These are phyloP conservation scores for Olyra latifolia DNA, from an alignment of 176 grass and related monocot species.

Conservation along the genomic window DNA sequence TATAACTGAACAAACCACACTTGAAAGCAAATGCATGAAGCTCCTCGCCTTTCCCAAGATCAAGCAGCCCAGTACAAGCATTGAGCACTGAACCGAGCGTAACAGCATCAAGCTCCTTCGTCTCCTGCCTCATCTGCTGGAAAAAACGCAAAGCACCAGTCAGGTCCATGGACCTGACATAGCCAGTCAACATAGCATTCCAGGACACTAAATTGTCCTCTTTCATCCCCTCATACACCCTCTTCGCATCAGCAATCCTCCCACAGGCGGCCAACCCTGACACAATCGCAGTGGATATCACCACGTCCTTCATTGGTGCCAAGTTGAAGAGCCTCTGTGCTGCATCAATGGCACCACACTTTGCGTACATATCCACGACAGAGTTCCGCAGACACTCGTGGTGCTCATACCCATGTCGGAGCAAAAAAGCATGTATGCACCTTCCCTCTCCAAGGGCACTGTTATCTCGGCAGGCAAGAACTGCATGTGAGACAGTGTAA, in stretches of 20 bases:
- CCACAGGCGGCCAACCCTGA: conserved; percentile 66
- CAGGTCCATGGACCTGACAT: conserved; percentile 54
- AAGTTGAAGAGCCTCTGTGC: conserved; percentile 63
- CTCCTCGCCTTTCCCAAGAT: conserved; percentile 71
- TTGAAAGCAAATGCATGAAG: conserved; percentile 62
- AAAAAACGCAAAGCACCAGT: conserved; percentile 76
- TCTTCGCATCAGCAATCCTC: conserved; percentile 70
- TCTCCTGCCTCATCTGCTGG: conserved; percentile 61
- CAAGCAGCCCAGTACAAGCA: conserved; percentile 62
- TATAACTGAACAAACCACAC: conserved; percentile 33
- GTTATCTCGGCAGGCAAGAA: conserved; percentile 70
- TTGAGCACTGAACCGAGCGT: conserved; percentile 63
- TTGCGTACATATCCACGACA: conserved; percentile 74
- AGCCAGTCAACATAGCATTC: conserved; percentile 86
- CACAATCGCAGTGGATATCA: conserved; percentile 76
- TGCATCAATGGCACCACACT: conserved; percentile 68
- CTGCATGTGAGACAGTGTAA: conserved; percentile 71
- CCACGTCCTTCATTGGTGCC: conserved; percentile 53
- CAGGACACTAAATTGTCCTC: conserved; percentile 75
- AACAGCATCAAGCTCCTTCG: conserved; percentile 49
- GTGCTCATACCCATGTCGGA: conserved; percentile 57
- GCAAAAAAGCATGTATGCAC: conserved; percentile 56
- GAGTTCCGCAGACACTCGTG: conserved; percentile 51
- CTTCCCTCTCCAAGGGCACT: conserved; percentile 55
- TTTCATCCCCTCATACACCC: conserved; percentile 68